Conservation (phyloP, 2,329 filamentous ascomycete genomes). For the Ophiobolus disseminans region DNA sequence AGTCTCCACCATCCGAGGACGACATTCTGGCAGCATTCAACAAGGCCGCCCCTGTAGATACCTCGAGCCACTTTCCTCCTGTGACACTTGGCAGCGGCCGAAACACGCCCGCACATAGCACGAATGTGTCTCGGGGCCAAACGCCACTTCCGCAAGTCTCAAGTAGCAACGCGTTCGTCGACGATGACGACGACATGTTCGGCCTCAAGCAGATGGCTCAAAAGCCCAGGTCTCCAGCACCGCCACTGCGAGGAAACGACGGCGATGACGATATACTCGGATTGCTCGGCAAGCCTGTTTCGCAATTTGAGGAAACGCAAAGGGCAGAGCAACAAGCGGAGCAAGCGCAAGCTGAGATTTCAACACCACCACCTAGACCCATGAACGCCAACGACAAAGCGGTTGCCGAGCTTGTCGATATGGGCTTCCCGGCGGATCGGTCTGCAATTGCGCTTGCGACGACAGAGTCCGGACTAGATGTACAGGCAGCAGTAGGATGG, state of each 20-base stretch:
- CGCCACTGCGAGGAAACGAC: conserved; percentile 23
- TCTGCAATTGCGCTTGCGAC: conserved; percentile 80
- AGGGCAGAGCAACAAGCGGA: conserved; percentile 16
- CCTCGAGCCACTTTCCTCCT: conserved; percentile 65
- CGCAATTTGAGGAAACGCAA: conserved; percentile 54
- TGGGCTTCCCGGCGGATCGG: conserved; percentile 88
- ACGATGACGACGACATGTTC: conserved; percentile 85
- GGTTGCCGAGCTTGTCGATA: conserved; percentile 88
- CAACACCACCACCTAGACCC: conserved; percentile 26
- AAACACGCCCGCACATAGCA: conserved; percentile 48
- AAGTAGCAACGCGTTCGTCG: conserved; percentile 48
- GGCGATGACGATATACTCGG: conserved; percentile 69
- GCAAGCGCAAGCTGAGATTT: conserved; percentile 11
- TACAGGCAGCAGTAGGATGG: conserved; percentile 88
- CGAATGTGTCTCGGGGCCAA: conserved; percentile 34
- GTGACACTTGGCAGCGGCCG: conserved; percentile 48
- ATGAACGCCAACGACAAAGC: conserved; percentile 73
- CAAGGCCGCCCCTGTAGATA: conserved; percentile 64
- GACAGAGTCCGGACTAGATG: conserved; percentile 78
- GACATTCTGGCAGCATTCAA: conserved; percentile 69
- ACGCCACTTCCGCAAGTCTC: conserved; percentile 35
- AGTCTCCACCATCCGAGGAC: conserved; percentile 56
- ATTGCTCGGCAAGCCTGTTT: conserved; percentile 65
- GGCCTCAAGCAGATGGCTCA: conserved; percentile 72
- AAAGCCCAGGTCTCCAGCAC: conserved; percentile 37